Evolutionary conservation across 305 asterid species (phyloP).

Genomic region (Ilex paraguariensis): DNA sequence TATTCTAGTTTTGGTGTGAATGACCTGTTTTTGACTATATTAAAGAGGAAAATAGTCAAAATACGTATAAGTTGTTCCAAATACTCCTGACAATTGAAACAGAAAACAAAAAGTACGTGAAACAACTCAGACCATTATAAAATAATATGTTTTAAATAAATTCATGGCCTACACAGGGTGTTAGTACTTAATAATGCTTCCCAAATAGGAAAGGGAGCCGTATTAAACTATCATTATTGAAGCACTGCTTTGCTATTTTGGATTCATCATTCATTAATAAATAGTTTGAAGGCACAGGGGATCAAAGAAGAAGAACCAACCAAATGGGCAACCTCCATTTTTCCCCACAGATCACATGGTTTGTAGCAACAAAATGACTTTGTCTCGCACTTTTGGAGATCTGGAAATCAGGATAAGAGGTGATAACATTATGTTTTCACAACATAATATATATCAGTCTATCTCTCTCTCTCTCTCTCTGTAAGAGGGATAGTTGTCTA

Average conservation of each 20-base stretch:
- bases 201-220: constrained; percentile 39
- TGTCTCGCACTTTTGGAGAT: constrained; percentile 60
- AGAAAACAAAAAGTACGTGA: too few relatives aligned
- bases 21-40: too few relatives aligned
- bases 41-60: too few relatives aligned
- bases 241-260: constrained; percentile 11
- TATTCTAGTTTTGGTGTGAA: too few relatives aligned
- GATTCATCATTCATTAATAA: background rate
- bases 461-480: too few relatives aligned
- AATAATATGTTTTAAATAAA: too few relatives aligned
- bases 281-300: constrained; percentile 12
- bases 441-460: background rate
- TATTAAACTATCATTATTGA: constrained; percentile 11
- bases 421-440: constrained; percentile 13
- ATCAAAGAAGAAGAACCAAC: constrained; percentile 30
- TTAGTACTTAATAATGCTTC: constrained; percentile 21
- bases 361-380: constrained; percentile 41
- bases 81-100: too few relatives aligned
- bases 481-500: too few relatives aligned
- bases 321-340: constrained; percentile 25
- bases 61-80: too few relatives aligned
- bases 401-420: constrained; percentile 30
- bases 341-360: constrained; percentile 50
- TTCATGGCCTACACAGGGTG: constrained; percentile 10
- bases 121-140: too few relatives aligned